Evolutionary conservation across 1,284 basidiomycete genomes (phyloP).

Genomic region (Coniferiporia sulphurascens): DNA sequence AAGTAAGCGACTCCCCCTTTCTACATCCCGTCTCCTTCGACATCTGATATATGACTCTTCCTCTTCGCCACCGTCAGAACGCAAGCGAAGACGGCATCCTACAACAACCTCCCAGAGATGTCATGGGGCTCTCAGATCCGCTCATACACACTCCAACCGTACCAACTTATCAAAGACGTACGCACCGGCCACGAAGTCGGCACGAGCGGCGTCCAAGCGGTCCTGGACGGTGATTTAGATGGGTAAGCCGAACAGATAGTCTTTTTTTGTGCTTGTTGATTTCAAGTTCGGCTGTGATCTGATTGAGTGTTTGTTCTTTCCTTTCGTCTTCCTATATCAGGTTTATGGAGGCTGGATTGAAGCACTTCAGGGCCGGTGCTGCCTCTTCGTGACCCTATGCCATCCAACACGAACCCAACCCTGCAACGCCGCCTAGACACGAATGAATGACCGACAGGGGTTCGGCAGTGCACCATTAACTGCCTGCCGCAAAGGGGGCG

Average conservation of each 20-base stretch:
- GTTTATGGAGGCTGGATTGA: slow-evolving; percentile 16
- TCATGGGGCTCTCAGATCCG: slow-evolving; percentile 19
- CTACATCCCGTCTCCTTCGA: neutral
- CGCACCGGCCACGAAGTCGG: slow-evolving; percentile 15
- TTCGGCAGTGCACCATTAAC: no score
- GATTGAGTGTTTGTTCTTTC: neutral
- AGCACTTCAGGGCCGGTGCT: slow-evolving; percentile 11
- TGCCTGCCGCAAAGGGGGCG: no score
- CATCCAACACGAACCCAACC: neutral
- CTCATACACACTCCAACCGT: slow-evolving; percentile 17
- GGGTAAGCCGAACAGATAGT: slow-evolving; percentile 1
- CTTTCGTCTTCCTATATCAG: neutral
- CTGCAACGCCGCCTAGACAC: neutral
- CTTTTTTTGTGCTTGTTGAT: neutral
- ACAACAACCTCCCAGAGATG: slow-evolving; percentile 18
- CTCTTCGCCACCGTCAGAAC: slow-evolving; percentile 4
- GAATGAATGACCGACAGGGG: no score
- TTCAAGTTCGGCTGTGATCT: no score
- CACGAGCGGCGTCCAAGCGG: slow-evolving; percentile 12
- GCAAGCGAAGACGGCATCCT: slow-evolving; percentile 8
- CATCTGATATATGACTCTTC: slow-evolving; percentile 1
- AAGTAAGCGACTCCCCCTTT: slow-evolving; percentile 4
- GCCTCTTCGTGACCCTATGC: neutral
- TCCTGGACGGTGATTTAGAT: slow-evolving; percentile 16
- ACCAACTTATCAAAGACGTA: slow-evolving; percentile 18